phyloP scores from a whole-genome alignment of 1,284 basidiomycete genomes.

The Trametes hirsuta region DNA sequence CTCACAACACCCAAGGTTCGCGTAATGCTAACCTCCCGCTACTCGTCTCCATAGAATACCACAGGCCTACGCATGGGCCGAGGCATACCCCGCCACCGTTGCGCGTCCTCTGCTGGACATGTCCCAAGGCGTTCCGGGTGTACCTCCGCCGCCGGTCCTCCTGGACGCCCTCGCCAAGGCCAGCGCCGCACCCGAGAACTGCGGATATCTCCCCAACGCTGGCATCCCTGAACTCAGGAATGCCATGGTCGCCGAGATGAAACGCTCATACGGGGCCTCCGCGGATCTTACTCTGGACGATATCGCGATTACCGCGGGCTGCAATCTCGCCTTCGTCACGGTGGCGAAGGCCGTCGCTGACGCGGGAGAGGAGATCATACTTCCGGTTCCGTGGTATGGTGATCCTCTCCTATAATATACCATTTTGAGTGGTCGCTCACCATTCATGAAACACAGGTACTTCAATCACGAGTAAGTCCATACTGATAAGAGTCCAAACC shows the following conservation, averaged over 20 bases:
- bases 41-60: constrained; percentile 55
- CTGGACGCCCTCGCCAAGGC: constrained; percentile 53
- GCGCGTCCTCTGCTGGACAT: constrained; percentile 68
- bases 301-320: constrained; percentile 67
- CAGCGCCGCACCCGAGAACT: constrained; percentile 49
- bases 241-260: constrained; percentile 70
- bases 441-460: constrained; percentile 49
- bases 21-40: not conserved
- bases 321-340: constrained; percentile 74
- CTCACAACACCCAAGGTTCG: no score
- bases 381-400: constrained; percentile 76
- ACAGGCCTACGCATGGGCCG: constrained; percentile 68
- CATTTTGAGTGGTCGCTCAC: not conserved
- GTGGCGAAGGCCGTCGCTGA: constrained; percentile 68
- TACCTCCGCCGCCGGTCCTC: constrained; percentile 59
- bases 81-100: constrained; percentile 47
- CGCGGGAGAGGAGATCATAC: constrained; percentile 75
- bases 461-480: constrained; percentile 71
- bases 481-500: not conserved
- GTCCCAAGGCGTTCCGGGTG: constrained; percentile 78
- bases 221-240: constrained; percentile 65
- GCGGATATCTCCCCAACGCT: constrained; percentile 68
- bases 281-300: constrained; percentile 57
- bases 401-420: not conserved
- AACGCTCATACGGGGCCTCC: constrained; percentile 55